phyloP scores from a whole-genome alignment of 257 asterid genomes.

The Primulina tabacum region DNA sequence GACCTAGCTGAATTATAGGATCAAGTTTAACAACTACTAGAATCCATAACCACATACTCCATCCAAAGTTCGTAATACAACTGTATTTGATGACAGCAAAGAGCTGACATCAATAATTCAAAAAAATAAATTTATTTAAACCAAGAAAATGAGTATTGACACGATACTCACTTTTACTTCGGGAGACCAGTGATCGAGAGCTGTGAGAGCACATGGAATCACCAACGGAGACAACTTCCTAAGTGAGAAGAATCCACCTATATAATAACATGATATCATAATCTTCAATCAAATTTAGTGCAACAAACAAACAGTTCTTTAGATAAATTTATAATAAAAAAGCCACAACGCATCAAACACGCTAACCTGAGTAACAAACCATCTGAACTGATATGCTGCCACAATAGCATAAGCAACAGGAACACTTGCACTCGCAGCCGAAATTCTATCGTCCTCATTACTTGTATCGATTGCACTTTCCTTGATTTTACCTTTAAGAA shows the following conservation, averaged over 20 bases:
- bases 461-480: slow-evolving; percentile 70
- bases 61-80: background rate
- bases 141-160: background rate
- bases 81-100: slow-evolving; percentile 4
- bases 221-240: slow-evolving; percentile 70
- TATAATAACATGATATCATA: slow-evolving; percentile 20
- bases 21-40: too few relatives aligned
- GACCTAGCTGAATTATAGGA: slow-evolving; percentile 5
- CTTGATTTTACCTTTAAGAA: slow-evolving; percentile 57
- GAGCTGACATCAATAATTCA: background rate
- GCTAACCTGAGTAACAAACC: slow-evolving; percentile 75
- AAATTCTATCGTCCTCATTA: slow-evolving; percentile 54
- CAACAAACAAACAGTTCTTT: background rate
- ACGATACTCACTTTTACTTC: slow-evolving; percentile 72
- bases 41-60: too few relatives aligned
- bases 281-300: slow-evolving; percentile 14
- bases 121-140: background rate
- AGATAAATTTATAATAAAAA: slow-evolving; percentile 9
- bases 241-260: slow-evolving; percentile 71
- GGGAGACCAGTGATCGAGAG: slow-evolving; percentile 97
- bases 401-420: slow-evolving; percentile 79
- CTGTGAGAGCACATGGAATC: slow-evolving; percentile 82
- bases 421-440: slow-evolving; percentile 74
- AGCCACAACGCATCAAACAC: background rate
- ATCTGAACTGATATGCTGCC: slow-evolving; percentile 80